A percentile compares a stretch with the other conserved stretches of the same genome.
These are phyloP conservation scores for Eragrostis curvula DNA, from an alignment of 176 grass and related monocot genomes.

Conservation along the genomic window DNA sequence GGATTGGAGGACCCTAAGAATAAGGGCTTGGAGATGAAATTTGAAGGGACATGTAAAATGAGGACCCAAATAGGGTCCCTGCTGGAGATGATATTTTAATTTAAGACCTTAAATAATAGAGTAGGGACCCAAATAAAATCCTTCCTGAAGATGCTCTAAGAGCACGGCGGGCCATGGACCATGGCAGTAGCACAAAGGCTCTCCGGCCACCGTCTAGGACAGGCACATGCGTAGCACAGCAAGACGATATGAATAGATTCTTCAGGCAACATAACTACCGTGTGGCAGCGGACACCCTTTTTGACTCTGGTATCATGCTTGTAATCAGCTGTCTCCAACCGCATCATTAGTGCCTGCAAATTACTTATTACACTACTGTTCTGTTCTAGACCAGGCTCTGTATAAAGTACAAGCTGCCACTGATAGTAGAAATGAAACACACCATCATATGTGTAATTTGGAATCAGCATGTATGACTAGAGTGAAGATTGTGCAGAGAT, in stretches of 20 bases:
- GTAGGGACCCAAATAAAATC: no score
- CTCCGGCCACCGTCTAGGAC: conserved; percentile 4
- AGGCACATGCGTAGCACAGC: conserved; percentile 28
- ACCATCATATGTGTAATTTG: background rate
- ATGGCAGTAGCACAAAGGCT: background rate
- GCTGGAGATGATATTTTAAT: no score
- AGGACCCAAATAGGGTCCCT: no score
- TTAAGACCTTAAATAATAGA: no score
- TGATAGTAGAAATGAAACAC: background rate
- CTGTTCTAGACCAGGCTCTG: background rate
- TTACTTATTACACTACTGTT: conserved; percentile 14
- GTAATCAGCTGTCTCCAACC: conserved; percentile 24
- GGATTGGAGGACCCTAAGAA: no score
- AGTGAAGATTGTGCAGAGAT: background rate
- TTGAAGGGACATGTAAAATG: no score
- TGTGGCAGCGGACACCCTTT: background rate
- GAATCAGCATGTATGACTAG: background rate
- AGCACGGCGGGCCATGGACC: background rate
- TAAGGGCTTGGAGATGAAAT: no score
- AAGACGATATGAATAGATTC: conserved; percentile 12
- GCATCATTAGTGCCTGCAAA: conserved; percentile 27
- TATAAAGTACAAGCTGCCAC: background rate
- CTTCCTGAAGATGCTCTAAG: no score
- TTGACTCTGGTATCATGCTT: conserved; percentile 1
- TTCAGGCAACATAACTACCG: conserved; percentile 1